These are phyloP conservation scores for Pichia kudriavzevii DNA, from an alignment of 1,139 yeast genomes.

Conservation along the genomic window DNA sequence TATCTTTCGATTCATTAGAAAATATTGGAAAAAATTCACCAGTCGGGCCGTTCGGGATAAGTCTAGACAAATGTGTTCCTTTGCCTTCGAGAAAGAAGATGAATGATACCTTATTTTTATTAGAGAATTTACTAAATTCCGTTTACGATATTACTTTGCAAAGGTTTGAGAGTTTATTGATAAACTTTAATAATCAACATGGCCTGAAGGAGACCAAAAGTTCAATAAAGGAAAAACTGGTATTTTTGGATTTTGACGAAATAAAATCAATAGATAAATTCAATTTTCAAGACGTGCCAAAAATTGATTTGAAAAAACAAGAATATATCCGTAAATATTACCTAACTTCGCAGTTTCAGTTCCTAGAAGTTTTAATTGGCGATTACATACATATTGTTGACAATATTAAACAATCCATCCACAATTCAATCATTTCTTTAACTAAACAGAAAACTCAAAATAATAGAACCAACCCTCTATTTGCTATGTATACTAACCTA, in stretches of 20 bases:
- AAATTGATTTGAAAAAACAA: conserved; percentile 8
- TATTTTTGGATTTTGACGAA: conserved; percentile 8
- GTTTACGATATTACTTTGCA: conserved; percentile 29
- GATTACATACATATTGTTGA: conserved; percentile 13
- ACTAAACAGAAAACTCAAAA: conserved; percentile 1
- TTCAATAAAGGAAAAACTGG: not conserved
- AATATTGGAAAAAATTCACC: conserved; percentile 14
- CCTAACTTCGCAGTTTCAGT: conserved; percentile 10
- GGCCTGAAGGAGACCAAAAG: conserved; percentile 2
- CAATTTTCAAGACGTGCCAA: conserved; percentile 7
- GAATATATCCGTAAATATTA: conserved; percentile 13
- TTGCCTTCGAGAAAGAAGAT: conserved; percentile 26
- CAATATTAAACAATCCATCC: conserved; percentile 11
- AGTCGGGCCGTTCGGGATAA: conserved; percentile 9
- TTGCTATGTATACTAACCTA: conserved; percentile 20
- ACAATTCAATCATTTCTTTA: conserved; percentile 11
- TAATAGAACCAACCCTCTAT: conserved; percentile 8
- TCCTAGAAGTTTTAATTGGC: conserved; percentile 8
- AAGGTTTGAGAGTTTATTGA: conserved; percentile 4
- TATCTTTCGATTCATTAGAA: conserved; percentile 30
- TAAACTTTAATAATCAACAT: conserved; percentile 5
- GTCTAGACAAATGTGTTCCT: conserved; percentile 6
- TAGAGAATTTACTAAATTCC: conserved; percentile 33
- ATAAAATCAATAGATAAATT: conserved; percentile 5
- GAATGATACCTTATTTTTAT: conserved; percentile 32